These are phyloP conservation scores for Bodo saltans DNA, from an alignment of 78 protist genomes.

Conservation along the genomic window DNA sequence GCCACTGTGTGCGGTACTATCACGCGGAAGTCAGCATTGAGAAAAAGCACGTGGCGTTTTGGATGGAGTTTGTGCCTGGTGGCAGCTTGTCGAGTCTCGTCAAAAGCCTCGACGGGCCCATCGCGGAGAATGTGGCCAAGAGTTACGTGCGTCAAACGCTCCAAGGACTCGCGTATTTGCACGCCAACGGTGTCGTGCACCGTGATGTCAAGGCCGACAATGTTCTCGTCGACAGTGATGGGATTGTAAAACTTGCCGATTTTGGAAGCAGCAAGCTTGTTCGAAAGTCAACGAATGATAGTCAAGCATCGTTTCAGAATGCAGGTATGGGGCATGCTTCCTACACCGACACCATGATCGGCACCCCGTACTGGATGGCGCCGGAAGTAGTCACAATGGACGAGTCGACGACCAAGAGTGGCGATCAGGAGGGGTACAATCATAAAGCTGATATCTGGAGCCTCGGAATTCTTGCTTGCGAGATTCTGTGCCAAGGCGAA, in stretches of 20 bases:
- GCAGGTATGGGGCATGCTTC: too few species aligned
- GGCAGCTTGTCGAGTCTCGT: conserved; percentile 48
- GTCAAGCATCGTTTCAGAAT: too few species aligned
- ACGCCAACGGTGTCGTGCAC: conserved; percentile 37
- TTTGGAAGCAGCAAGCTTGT: background rate
- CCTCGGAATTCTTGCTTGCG: too few species aligned
- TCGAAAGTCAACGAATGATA: too few species aligned
- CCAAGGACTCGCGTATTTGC: conserved; percentile 45
- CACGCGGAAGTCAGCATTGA: too few species aligned
- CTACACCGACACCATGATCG: background rate
- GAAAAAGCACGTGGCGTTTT: too few species aligned
- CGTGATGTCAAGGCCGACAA: conserved; percentile 15
- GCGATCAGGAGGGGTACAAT: conserved; percentile 18
- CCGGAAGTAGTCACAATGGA: conserved; percentile 3
- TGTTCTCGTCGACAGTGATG: background rate
- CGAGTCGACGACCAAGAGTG: too few species aligned
- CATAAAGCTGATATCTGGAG: conserved; percentile 91
- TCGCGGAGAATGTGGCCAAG: conserved; percentile 43
- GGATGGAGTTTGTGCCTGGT: conserved; percentile 50
- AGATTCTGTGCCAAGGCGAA: too few species aligned
- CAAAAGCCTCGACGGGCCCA: conserved; percentile 24
- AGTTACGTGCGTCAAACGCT: conserved; percentile 42
- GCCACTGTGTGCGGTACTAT: too few species aligned
- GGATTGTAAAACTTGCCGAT: background rate
- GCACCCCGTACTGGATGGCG: background rate